These are phyloP conservation scores for Wickerhamomyces bisporus DNA, from an alignment of 805 yeast species.

Conservation along the genomic window DNA sequence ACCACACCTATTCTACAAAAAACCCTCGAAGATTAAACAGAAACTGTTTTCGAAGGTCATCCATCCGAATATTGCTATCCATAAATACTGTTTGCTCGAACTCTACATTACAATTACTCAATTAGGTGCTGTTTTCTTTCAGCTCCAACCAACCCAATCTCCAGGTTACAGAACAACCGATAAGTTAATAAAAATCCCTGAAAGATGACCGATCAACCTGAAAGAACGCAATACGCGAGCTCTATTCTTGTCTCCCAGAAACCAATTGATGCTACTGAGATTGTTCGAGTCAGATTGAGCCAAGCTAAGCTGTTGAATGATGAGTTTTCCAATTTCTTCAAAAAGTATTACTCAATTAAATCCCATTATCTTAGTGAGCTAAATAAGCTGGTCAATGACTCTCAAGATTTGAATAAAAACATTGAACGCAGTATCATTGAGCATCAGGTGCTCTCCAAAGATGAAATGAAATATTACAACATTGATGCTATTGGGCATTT, in stretches of 20 bases:
- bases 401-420: slow-evolving; percentile 28
- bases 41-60: no score
- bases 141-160: no score
- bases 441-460: slow-evolving; percentile 37
- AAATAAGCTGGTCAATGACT: slow-evolving; percentile 15
- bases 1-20: neutral
- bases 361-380: slow-evolving; percentile 18
- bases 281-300: slow-evolving; percentile 50
- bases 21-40: no score
- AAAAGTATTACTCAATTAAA: slow-evolving; percentile 31
- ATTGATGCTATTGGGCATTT: slow-evolving; percentile 44
- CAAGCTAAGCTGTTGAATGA: slow-evolving; percentile 53
- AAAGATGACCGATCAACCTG: slow-evolving; percentile 9
- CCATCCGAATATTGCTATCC: no score
- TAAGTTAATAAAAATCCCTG: no score
- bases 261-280: slow-evolving; percentile 57
- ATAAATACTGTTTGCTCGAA: no score
- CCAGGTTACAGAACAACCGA: no score
- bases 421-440: slow-evolving; percentile 27
- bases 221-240: slow-evolving; percentile 33
- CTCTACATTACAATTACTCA: neutral
- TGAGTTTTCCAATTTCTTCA: slow-evolving; percentile 57
- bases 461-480: slow-evolving; percentile 43
- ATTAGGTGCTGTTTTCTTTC: neutral
- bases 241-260: slow-evolving; percentile 38